Conservation (phyloP, 768 basidiomycete genomes). For the Ephemerocybe angulata region DNA sequence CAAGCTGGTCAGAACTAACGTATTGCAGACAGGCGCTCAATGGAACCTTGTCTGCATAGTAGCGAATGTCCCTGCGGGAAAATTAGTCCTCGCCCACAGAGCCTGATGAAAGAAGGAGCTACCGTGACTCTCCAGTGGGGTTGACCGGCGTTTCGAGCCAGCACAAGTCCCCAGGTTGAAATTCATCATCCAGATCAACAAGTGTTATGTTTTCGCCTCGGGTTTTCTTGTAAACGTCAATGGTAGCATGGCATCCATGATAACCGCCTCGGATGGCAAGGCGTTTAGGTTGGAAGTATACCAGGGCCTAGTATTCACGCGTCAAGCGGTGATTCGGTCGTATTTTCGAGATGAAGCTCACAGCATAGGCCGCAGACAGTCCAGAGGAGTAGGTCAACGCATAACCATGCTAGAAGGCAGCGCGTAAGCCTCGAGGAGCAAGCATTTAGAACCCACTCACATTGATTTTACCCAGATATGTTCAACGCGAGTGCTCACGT, state of each 20-base stretch:
- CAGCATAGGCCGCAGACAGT: conserved; percentile 69
- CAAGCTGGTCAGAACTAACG: conserved; percentile 1
- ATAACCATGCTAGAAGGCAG: conserved; percentile 51
- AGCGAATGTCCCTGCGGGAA: conserved; percentile 58
- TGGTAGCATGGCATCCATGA: conserved; percentile 63
- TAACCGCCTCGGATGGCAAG: conserved; percentile 79
- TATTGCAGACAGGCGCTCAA: not conserved
- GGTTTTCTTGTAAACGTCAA: conserved; percentile 59
- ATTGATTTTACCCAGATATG: conserved; percentile 68
- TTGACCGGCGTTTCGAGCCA: conserved; percentile 91
- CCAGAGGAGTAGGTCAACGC: conserved; percentile 81
- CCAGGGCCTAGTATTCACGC: conserved; percentile 47
- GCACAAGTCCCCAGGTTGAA: conserved; percentile 66
- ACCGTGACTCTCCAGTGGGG: conserved; percentile 80
- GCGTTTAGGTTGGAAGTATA: conserved; percentile 67
- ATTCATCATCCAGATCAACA: conserved; percentile 74
- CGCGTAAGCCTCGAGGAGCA: not conserved
- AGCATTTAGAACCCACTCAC: conserved; percentile 32
- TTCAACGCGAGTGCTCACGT: conserved; percentile 61
- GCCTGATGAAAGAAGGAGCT: not conserved
- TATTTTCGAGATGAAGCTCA: too few species aligned
- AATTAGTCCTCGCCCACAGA: not conserved
- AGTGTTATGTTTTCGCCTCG: conserved; percentile 44
- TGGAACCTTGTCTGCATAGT: conserved; percentile 74
- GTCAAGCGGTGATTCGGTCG: not conserved